Evolutionary conservation across 78 protist genomes (phyloP).

Genomic region (Dictyostelium intermedium): DNA sequence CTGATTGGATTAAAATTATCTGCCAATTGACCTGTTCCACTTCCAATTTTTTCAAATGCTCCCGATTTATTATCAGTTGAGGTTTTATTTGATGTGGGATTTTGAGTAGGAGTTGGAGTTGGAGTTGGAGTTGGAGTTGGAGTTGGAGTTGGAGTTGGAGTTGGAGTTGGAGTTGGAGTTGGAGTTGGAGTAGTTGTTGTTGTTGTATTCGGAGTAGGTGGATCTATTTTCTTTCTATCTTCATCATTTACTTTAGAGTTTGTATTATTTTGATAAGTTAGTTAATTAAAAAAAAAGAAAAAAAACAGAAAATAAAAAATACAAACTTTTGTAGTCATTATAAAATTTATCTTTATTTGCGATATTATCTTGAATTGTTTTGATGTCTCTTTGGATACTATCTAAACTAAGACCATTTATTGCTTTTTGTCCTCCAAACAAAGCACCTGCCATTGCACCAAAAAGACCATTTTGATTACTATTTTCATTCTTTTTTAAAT

Average conservation of each 20-base stretch:
- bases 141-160: not conserved
- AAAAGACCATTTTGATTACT: no score
- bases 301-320: no score
- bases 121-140: not conserved
- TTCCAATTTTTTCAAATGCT: not conserved
- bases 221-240: not conserved
- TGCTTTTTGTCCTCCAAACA: no score
- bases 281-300: no score
- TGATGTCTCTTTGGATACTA: no score
- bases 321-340: not conserved
- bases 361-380: no score
- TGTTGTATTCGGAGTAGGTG: no score
- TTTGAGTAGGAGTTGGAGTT: not conserved
- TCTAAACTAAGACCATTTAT: no score
- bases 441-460: no score
- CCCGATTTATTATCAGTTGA: not conserved
- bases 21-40: not conserved
- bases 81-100: not conserved
- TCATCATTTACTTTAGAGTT: not conserved
- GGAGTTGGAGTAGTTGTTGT: not conserved
- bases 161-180: not conserved
- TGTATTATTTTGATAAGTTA: no score
- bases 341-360: not conserved
- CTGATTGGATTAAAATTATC: not conserved
- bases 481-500: no score